Percentiles rank a stretch among this genome's conserved stretches.
Conservation (phyloP, 768 basidiomycete species). For the Chlorophyllum brunneum region DNA sequence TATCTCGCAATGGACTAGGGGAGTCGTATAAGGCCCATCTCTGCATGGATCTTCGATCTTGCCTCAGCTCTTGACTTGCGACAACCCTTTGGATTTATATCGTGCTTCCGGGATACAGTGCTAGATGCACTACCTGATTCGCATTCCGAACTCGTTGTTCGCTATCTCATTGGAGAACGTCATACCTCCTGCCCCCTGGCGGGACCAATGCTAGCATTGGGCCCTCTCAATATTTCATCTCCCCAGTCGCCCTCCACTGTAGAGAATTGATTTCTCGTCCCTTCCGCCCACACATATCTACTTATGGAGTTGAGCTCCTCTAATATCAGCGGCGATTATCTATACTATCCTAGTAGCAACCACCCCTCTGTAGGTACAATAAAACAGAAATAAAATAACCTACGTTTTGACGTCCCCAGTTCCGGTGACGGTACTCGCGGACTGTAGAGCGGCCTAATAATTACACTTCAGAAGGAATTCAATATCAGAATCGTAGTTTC, state of each 20-base stretch:
- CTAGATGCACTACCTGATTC: slow-evolving; percentile 10
- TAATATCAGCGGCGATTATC: too few relatives aligned
- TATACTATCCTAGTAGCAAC: too few relatives aligned
- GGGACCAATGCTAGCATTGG: slow-evolving; percentile 1
- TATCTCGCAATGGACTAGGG: neutral
- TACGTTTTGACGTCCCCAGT: too few relatives aligned
- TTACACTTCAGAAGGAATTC: too few relatives aligned
- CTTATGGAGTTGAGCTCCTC: neutral
- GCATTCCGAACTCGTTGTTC: slow-evolving; percentile 6
- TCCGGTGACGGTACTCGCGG: too few relatives aligned
- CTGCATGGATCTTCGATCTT: neutral
- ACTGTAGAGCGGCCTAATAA: too few relatives aligned
- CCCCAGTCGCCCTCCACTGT: neutral
- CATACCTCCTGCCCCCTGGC: neutral
- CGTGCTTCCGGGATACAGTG: slow-evolving; percentile 7
- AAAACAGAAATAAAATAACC: too few relatives aligned
- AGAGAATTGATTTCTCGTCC: slow-evolving; percentile 7
- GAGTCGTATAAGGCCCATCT: neutral
- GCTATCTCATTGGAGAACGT: too few relatives aligned
- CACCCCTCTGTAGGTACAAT: too few relatives aligned
- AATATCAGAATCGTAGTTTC: too few relatives aligned
- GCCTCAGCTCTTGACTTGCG: neutral
- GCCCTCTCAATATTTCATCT: neutral
- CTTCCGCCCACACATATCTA: neutral
- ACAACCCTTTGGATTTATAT: slow-evolving; percentile 1